Evolutionary conservation across 2,329 filamentous ascomycete genomes (phyloP), one percentile per base, ranked within the genome.

Genomic region (Scedosporium boydii): DNA sequence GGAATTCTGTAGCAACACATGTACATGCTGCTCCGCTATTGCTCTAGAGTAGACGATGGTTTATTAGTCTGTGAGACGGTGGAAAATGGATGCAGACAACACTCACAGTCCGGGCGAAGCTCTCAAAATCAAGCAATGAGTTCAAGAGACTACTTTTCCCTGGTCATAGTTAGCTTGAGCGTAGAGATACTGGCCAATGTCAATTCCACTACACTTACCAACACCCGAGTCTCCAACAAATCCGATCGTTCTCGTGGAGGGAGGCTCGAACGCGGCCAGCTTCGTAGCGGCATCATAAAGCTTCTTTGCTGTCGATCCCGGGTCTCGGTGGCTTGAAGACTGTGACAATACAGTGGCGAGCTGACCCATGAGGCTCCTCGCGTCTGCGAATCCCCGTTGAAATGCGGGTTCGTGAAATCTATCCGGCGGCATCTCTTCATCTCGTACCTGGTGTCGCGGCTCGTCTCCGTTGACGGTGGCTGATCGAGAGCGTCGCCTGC

Each of bases 101-200:
- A 67, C 77, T 72, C 69, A 81, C 78, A 1, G 77, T 70, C 64
- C 75, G 71, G 0, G 78, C 77, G 1, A 82, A 69, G 0, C 68
- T 70, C 1, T 65, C 59, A 0, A 59, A 69, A 59, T 82, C 78
- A 3, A 82, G 69, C 1, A 82, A 69, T 0, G 77, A 80, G 65
- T 81, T 82, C 16, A 82, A 69, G 3, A 81, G 67, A 63, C 79
- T 81, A 63, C 78, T 81, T 69, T 81, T 81, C 0, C 79, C 78
- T 75, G 34, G 2, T 0, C 3, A 1, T 16, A 7, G 12, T n/a
- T 9, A 48, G 42, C 6, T 51, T 21, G 10, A 23, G 12, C 2
- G 29, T 51, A 7, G 16, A 21, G 27, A 4, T 6, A 3, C 38
- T 16, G 3, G 48, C 1, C 29, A 21, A 41, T 18, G 4, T 6